phyloP scores from a whole-genome alignment of 257 asterid species.

The Thymus mandschuricus region DNA sequence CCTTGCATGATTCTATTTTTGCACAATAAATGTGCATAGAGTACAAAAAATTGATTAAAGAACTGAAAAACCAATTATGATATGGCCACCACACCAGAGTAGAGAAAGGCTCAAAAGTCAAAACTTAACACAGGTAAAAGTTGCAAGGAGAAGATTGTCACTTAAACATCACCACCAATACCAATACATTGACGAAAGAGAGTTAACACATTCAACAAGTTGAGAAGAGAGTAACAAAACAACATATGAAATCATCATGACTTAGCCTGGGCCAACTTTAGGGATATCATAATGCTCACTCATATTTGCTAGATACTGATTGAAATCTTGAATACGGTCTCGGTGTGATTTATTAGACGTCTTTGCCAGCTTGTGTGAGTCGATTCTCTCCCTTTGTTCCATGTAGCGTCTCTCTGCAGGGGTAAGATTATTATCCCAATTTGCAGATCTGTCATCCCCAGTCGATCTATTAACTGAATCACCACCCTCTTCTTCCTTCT shows the following conservation, averaged over 20 bases:
- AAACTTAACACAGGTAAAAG: too few species aligned
- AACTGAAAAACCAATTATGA: too few species aligned
- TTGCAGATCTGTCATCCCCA: constrained; percentile 47
- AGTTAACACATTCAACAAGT: background rate
- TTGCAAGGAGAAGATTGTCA: background rate
- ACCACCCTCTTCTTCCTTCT: constrained; percentile 57
- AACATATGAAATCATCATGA: constrained; percentile 6
- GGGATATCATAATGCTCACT: constrained; percentile 99
- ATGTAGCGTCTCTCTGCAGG: constrained; percentile 94
- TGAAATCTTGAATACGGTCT: constrained; percentile 91
- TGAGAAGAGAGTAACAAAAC: background rate
- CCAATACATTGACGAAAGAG: background rate
- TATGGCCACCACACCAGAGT: too few species aligned
- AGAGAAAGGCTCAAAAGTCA: too few species aligned
- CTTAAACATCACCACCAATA: background rate
- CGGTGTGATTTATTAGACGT: constrained; percentile 90
- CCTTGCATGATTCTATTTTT: too few species aligned
- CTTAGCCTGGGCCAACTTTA: constrained; percentile 93
- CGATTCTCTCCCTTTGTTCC: constrained; percentile 78
- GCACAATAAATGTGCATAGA: too few species aligned
- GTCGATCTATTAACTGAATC: constrained; percentile 35
- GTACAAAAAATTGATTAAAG: too few species aligned
- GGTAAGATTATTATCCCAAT: constrained; percentile 71
- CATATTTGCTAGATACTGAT: constrained; percentile 96
- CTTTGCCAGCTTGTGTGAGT: constrained; percentile 78